Base-by-base conservation (phyloP, 208 protist genomes). In the Herpetomonas muscarum region DNA sequence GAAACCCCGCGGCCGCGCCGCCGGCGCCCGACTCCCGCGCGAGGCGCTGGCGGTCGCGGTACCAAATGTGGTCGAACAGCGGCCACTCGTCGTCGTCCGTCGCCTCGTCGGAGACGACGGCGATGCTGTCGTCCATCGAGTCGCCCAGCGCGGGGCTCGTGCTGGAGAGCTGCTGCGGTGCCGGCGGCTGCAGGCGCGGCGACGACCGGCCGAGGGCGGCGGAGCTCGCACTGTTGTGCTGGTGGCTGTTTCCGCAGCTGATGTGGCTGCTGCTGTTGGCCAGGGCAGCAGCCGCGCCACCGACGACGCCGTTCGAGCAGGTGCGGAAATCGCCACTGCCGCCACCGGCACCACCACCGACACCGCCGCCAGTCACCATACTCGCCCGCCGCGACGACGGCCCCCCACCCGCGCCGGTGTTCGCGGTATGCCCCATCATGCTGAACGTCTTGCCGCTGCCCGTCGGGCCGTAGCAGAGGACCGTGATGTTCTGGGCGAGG, bases 361-460 rank as follows among this genome's bases (percentile, higher is more conserved):
- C 24, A 13, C 17, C 10, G 19, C 1, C 31, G 36, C 22, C 53
- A 5, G 41, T 46, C 10, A 19, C 41, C 41, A 46, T 46, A 19
- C 29, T 19, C 12, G 50, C 31, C 25, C n/a, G 29, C 32, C 50
- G 31, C 36, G 51, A 29, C 31, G 48, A 19, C 30, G 31, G 29
- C 19, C 48, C 30, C 29, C 6, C 21, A 12, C 29, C 22, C 29
- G 26, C 10, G 29, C 9, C 15, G 21, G 52, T 45, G 17, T 12
- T 45, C 10, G 28, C 15, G 3, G 59, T 51, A 47, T 70, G 70
- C 31, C 87, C 87, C 76, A 94, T 94, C 82, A 94, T 91, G 65
- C 81, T 94, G 66, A 86, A 87, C 31, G 87, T 94, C 73, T 94
- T 94, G 25, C 87, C 87, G 51, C 87, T 94, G 31, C 87, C 87